Evolutionary conservation across 1,284 basidiomycete species (phyloP), one percentile per base, ranked within the genome.

Genomic region (Gymnopus androsaceus): DNA sequence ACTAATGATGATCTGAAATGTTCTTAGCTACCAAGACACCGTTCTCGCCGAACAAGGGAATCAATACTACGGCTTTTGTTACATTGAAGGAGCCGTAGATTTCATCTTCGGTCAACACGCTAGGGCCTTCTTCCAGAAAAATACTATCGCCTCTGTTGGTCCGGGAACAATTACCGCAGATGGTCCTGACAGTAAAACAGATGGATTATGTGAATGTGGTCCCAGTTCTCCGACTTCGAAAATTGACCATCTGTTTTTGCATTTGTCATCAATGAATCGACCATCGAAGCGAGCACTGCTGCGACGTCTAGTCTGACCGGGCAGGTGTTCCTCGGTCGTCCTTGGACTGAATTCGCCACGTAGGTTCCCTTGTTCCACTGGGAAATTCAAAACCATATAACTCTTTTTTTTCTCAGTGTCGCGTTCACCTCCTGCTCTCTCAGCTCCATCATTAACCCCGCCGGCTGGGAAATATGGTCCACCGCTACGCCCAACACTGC

Each of bases 1-100:
- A n/a, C n/a, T n/a, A n/a, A n/a, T n/a, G 28, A 48, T 53, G 17
- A 31, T 7, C 44, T 25, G 19, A n/a, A 36, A n/a, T 49, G 15
- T 49, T n/a, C n/a, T 52, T 30, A 63, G 61, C 14, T 67, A 63
- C 45, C 65, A 72, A 57, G 71, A 72, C 59, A 72, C 69, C 14
- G 56, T 72, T 15, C 66, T 67, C 14, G 63, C 69, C 4, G 63
- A 72, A 50, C 56, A 60, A 17, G 71, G 70, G 6, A 62, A 63
- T 23, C 70, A 71, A 54, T 68, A 68, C 37, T 72, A 68, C 46
- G 61, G 64, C 31, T 57, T 56, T 30, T 67, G 66, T 40, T 72
- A 69, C 57, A 70, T 72, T 34, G 67, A 71, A 51, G 71, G 69
- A 1, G 71, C 70, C 17, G 67, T 71, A n/a, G 71, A 73, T 48